A percentile compares a stretch with the other conserved stretches of the same genome.
Evolutionary conservation across 495 filamentous ascomycete species (phyloP).

Genomic region (Glonium stellatum): DNA sequence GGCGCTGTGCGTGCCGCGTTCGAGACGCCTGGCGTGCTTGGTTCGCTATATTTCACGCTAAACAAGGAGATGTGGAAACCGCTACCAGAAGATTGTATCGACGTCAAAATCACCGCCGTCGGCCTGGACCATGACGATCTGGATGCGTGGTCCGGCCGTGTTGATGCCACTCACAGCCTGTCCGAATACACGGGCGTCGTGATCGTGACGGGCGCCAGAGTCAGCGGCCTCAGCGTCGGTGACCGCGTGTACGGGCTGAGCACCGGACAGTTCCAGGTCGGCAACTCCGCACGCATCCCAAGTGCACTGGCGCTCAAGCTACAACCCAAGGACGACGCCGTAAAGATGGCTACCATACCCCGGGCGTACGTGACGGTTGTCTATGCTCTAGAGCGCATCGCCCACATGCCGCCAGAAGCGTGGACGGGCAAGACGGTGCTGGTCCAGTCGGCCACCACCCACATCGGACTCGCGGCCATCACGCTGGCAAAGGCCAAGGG

Average conservation of each 20-base stretch:
- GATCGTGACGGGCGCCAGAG: not conserved
- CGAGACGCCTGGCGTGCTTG: slow-evolving; percentile 14
- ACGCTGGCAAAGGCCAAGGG: slow-evolving; percentile 5
- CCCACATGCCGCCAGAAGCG: no score
- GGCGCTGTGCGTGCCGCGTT: slow-evolving; percentile 5
- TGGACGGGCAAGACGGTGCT: slow-evolving; percentile 28
- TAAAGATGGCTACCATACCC: slow-evolving; percentile 50
- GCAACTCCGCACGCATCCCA: slow-evolving; percentile 6
- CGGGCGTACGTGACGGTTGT: slow-evolving; percentile 54
- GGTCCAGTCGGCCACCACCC: slow-evolving; percentile 22
- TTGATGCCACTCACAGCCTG: slow-evolving; percentile 5
- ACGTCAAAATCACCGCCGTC: slow-evolving; percentile 12
- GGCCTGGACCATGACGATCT: slow-evolving; percentile 24
- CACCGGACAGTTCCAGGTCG: slow-evolving; percentile 12
- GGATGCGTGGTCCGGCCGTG: slow-evolving; percentile 3
- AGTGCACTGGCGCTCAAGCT: slow-evolving; percentile 27
- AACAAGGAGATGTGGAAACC: not conserved
- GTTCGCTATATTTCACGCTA: slow-evolving; percentile 14
- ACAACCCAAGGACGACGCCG: slow-evolving; percentile 43
- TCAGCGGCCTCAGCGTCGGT: slow-evolving; percentile 35
- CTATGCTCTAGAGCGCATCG: slow-evolving; percentile 44
- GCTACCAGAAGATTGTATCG: slow-evolving; percentile 14
- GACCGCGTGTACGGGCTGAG: slow-evolving; percentile 32
- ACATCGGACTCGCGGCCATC: slow-evolving; percentile 20
- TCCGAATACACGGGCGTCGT: slow-evolving; percentile 14